Evolutionary conservation across 1,284 basidiomycete species (phyloP), one percentile per base, ranked within the genome.

Genomic region (Rhodotorula glutinis): DNA sequence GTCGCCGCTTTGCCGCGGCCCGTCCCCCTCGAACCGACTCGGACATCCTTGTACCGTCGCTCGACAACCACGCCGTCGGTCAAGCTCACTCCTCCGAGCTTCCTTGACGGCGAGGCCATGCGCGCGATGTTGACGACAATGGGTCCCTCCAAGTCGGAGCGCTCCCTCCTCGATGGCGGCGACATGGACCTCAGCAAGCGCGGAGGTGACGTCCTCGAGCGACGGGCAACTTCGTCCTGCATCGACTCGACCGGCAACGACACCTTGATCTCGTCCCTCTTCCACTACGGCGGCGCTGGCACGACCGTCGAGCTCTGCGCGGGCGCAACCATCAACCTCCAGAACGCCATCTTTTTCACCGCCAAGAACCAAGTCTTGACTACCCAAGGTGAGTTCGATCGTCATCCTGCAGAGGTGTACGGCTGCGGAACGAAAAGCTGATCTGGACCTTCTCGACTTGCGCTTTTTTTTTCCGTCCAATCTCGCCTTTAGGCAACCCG

Each of bases 301-400:
- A 79, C 80, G 17, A 77, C 76, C 56, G 79, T 83, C 49, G 72
- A 75, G 23, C 78, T 83, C 3, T 83, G 82, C 71, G 81, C 81
- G 0, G 75, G 77, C 13, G 75, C 77, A 17, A 73, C 73, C n/a
- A 80, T 82, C 68, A 69, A 74, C 1, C 73, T 82, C 38, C 75
- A 76, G 4, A 76, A 77, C 5, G 75, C 81, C 2, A 80, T 83
- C 71, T 73, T 80, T 63, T 82, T 82, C 75, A 80, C 80, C 8
- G 79, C 79, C 2, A 78, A 78, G 11, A 79, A 81, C 62, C 82
- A 83, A 70, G 80, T 81, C 60, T 72, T 82, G 30, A 78, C 79
- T 25, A 82, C 82, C 5, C 60, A 66, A 30, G 69, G 66, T 63
- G 44, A 17, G 60, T 60, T n/a, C n/a, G n/a, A n/a, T n/a, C n/a